Percentiles rank a stretch among this genome's conserved stretches.
Evolutionary conservation across 148 eudicot genomes (phyloP).

Genomic region (Arctostaphylos glauca): DNA sequence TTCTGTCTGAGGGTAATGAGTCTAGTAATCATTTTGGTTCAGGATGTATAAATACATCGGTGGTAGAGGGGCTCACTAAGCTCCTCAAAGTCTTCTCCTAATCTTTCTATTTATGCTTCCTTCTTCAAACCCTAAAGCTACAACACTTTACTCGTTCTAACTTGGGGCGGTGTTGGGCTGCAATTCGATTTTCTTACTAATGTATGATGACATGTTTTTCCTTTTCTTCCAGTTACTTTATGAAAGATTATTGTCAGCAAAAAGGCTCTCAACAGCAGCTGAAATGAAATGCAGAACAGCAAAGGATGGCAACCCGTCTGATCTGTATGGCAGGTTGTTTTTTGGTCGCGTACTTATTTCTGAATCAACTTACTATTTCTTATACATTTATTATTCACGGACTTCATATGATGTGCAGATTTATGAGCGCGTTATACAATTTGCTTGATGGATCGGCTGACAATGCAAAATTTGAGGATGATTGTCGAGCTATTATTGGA

Average conservation of each 20-base stretch:
- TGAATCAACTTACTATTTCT: neutral
- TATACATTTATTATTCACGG: neutral
- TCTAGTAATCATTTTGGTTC: neutral
- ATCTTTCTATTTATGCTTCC: neutral
- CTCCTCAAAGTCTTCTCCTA: neutral
- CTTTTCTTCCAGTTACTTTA: slow-evolving; percentile 55
- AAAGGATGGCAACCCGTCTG: slow-evolving; percentile 54
- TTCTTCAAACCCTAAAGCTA: neutral
- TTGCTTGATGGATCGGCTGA: slow-evolving; percentile 93
- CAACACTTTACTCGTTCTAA: neutral
- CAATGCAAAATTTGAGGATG: slow-evolving; percentile 93
- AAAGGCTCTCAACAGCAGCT: slow-evolving; percentile 46
- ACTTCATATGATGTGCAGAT: slow-evolving; percentile 44
- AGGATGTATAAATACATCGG: neutral
- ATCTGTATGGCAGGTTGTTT: slow-evolving; percentile 70
- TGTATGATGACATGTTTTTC: neutral
- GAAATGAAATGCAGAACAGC: slow-evolving; percentile 59
- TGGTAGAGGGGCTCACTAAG: too few relatives aligned
- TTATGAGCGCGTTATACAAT: slow-evolving; percentile 66
- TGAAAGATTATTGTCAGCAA: slow-evolving; percentile 77
- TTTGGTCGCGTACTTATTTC: neutral
- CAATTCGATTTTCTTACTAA: neutral
- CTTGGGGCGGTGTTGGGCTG: neutral
- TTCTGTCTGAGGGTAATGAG: neutral
- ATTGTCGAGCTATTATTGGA: slow-evolving; percentile 82